A percentile compares a stretch with the other conserved stretches of the same genome.
Evolutionary conservation across 106 monocot genomes (phyloP).

Genomic region (Allium cepa): DNA sequence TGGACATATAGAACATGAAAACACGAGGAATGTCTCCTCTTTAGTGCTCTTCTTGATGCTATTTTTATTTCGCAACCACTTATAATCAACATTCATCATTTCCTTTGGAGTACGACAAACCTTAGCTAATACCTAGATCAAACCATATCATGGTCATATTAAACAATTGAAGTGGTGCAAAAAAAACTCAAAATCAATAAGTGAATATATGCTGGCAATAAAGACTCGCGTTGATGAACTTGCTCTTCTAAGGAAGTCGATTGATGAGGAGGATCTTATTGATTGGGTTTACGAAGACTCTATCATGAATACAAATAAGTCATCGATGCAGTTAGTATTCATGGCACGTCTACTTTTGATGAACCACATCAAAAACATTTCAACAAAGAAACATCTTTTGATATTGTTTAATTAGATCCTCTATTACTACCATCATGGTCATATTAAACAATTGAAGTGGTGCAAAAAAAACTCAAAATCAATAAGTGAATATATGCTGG

Average conservation of each 20-base stretch:
- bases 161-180: background rate
- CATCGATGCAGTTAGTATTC: background rate
- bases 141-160: background rate
- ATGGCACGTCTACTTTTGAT: background rate
- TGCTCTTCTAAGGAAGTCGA: background rate
- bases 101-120: background rate
- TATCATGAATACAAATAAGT: background rate
- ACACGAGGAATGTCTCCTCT: background rate
- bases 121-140: background rate
- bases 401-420: background rate
- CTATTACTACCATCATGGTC: background rate
- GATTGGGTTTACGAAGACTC: background rate
- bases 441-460: background rate
- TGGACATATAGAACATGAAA: background rate
- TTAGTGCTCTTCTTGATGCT: background rate
- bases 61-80: background rate
- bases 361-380: background rate
- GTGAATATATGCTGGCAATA: background rate
- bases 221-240: background rate
- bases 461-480: background rate
- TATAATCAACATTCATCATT: too few relatives aligned
- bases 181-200: background rate
- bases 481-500: background rate
- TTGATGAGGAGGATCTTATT: background rate
- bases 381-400: conserved; percentile 1